Base-by-base conservation (phyloP, 164 flowering plant genomes). In the Aristolochia californica region DNA sequence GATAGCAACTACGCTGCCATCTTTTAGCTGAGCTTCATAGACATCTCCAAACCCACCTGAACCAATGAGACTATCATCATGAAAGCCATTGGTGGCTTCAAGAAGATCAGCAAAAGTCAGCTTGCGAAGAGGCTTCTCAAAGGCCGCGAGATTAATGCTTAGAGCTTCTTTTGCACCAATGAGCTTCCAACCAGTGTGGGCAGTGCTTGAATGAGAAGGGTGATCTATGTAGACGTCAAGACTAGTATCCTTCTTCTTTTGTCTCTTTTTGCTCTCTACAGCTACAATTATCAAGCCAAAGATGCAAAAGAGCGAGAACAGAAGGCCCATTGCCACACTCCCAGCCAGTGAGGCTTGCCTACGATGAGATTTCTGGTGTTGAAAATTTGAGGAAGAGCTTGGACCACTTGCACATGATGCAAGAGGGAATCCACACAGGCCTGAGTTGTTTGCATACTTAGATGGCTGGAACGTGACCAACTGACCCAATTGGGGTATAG, bases 41-140 rank as follows among this genome's bases (percentile, higher is more conserved):
- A 94, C 99, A 58, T 90, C 99, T 2, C 99, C 99, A 65, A 90
- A 94, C 1, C 99, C 99, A 9, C 99, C 99, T 0, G 90, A 81
- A 20, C 99, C 99, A 14, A 94, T 77, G 20, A 85, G 82, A 54
- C 79, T 80, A 62, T 84, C 91, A 25, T 81, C 66, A 73, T 86
- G 86, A 72, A 94, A 94, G 44, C 91, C 88, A 56, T 84, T 83
- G 2, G 99, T 94, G 59, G 97, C 99, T 55, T 84, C 96, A 17
- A 88, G 83, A 48, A 94, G 88, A 68, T 94, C 97, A 0, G 91
- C 97, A 62, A 90, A 86, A 0, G 97, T 90, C 59, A 89, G 95
- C 75, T 90, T 94, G 53, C 83, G 66, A 5, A 94, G 82, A 14
- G 97, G 96, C 74, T 88, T 89, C 62, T 90, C 99, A 48, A 94